phyloP scores from a whole-genome alignment of 1,284 basidiomycete species.

The Rhodotorula sp. region DNA sequence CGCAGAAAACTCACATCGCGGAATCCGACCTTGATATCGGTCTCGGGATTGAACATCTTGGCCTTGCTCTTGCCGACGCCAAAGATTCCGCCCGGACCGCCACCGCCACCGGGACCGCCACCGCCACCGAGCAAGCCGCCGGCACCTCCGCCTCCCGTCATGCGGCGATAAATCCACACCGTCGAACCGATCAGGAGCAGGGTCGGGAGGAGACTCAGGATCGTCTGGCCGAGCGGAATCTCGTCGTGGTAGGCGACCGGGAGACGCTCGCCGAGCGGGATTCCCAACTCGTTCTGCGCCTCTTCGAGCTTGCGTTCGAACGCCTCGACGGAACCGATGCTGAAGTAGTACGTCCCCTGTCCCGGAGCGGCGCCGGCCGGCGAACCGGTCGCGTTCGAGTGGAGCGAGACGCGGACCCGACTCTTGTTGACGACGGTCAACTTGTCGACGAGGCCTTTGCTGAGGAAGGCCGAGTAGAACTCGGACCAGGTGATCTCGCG shows the following conservation, averaged over 20 bases:
- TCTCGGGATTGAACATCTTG: slow-evolving; percentile 88
- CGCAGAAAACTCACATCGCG: slow-evolving; percentile 57
- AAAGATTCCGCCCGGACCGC: slow-evolving; percentile 87
- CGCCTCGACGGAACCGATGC: slow-evolving; percentile 94
- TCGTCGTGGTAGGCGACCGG: slow-evolving; percentile 97
- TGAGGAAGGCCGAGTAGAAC: slow-evolving; percentile 46
- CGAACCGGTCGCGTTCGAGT: slow-evolving; percentile 70
- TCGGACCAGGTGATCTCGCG: slow-evolving; percentile 48
- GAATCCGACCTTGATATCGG: slow-evolving; percentile 89
- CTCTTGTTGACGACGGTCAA: slow-evolving; percentile 89
- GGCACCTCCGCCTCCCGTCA: slow-evolving; percentile 50
- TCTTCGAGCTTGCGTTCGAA: slow-evolving; percentile 94
- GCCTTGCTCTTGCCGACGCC: slow-evolving; percentile 95
- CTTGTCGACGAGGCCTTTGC: slow-evolving; percentile 94
- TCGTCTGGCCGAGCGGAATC: slow-evolving; percentile 76
- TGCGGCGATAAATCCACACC: slow-evolving; percentile 82
- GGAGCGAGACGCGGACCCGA: slow-evolving; percentile 82
- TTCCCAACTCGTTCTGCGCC: slow-evolving; percentile 87
- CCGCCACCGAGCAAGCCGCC: slow-evolving; percentile 56
- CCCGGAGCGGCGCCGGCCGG: slow-evolving; percentile 13
- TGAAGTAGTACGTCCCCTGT: slow-evolving; percentile 72
- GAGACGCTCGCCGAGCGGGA: slow-evolving; percentile 87
- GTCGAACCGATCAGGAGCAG: slow-evolving; percentile 86
- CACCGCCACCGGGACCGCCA: slow-evolving; percentile 51
- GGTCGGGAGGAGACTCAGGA: slow-evolving; percentile 92